phyloP scores from a whole-genome alignment of 805 yeast genomes.

The Phaffomyces opuntiae region DNA sequence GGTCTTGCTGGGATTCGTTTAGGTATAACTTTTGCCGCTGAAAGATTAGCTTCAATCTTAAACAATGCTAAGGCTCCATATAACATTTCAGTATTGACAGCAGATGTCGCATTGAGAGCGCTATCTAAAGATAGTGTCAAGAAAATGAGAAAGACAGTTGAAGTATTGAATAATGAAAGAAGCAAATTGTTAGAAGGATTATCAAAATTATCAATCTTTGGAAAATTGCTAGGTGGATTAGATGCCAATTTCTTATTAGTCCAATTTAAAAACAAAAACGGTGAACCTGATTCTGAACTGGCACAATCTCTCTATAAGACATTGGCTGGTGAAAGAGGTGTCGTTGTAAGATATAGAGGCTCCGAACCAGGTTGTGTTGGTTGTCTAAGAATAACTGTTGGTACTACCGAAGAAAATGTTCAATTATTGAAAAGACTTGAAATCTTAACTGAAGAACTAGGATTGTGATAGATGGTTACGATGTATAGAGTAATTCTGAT shows the following conservation, averaged over 20 bases:
- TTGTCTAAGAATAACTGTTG: slow-evolving; percentile 79
- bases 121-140: slow-evolving; percentile 49
- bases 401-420: slow-evolving; percentile 71
- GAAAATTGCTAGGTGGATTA: slow-evolving; percentile 70
- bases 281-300: slow-evolving; percentile 57
- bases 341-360: slow-evolving; percentile 91
- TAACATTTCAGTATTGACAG: slow-evolving; percentile 77
- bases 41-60: slow-evolving; percentile 55
- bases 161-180: slow-evolving; percentile 49
- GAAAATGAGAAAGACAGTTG: slow-evolving; percentile 51
- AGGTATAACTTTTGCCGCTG: slow-evolving; percentile 69
- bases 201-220: slow-evolving; percentile 53
- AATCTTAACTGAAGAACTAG: slow-evolving; percentile 23
- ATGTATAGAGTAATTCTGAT: too few species aligned
- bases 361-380: slow-evolving; percentile 85
- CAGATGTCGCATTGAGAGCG: slow-evolving; percentile 72
- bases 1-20: slow-evolving; percentile 93
- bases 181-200: slow-evolving; percentile 44
- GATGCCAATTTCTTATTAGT: slow-evolving; percentile 83
- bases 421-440: slow-evolving; percentile 44
- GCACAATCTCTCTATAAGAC: slow-evolving; percentile 62
- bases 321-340: slow-evolving; percentile 65
- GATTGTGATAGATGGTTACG: neutral
- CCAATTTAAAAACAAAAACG: slow-evolving; percentile 56
- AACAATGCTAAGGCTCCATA: slow-evolving; percentile 96